These are phyloP conservation scores for Geotrichum ghanense DNA, from an alignment of 805 yeast species.

Conservation along the genomic window DNA sequence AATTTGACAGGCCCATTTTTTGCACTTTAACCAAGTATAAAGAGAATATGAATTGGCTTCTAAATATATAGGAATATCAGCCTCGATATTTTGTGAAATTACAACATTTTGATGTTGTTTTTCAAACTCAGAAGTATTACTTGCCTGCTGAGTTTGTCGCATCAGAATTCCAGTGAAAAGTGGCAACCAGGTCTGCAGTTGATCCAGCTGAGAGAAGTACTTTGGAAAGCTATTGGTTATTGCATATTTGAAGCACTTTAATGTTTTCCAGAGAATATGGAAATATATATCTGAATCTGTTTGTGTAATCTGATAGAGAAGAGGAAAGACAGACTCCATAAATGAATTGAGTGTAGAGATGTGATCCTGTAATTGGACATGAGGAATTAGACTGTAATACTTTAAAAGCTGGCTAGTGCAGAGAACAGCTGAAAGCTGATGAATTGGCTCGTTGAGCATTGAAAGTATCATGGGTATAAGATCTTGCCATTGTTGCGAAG, in stretches of 20 bases:
- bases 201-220: not conserved
- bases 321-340: not conserved
- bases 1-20: not conserved
- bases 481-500: not conserved
- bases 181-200: not conserved
- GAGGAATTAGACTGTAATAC: not conserved
- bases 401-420: not conserved
- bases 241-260: not conserved
- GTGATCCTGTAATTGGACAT: not conserved
- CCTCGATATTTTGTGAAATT: too few relatives aligned
- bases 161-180: not conserved
- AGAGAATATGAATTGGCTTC: not conserved
- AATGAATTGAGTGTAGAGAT: not conserved
- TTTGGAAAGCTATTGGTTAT: not conserved
- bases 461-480: not conserved
- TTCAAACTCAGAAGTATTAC: too few relatives aligned
- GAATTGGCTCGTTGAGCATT: not conserved
- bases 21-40: not conserved
- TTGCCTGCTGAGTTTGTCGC: too few relatives aligned
- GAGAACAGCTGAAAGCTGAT: not conserved
- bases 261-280: not conserved
- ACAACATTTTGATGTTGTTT: too few relatives aligned
- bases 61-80: not conserved
- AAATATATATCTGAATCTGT: not conserved
- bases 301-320: not conserved